These are phyloP conservation scores for Alternaria triticina DNA, from an alignment of 2,329 filamentous ascomycete species.

Conservation along the genomic window DNA sequence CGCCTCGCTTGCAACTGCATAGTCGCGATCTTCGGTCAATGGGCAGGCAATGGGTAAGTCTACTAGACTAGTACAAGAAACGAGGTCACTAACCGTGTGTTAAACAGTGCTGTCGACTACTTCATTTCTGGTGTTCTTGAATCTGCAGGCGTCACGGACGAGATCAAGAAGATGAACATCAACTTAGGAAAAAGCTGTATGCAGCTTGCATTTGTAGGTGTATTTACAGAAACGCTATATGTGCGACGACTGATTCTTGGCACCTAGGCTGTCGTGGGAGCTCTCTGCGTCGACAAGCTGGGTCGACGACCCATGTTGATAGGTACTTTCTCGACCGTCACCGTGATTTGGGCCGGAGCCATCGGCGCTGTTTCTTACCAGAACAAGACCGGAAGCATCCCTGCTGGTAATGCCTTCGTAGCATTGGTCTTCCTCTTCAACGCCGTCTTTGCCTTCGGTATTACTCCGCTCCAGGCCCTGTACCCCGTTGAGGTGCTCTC, in stretches of 20 bases:
- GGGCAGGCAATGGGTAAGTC: slow-evolving; percentile 47
- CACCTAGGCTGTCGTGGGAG: slow-evolving; percentile 39
- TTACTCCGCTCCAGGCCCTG: slow-evolving; percentile 44
- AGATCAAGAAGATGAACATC: slow-evolving; percentile 44
- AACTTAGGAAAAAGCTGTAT: slow-evolving; percentile 45
- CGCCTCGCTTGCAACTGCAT: slow-evolving; percentile 58
- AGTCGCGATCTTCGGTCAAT: slow-evolving; percentile 59
- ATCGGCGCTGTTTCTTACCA: slow-evolving; percentile 24
- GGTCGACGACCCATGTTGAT: slow-evolving; percentile 44
- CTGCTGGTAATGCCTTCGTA: slow-evolving; percentile 36
- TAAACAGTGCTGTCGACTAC: slow-evolving; percentile 32
- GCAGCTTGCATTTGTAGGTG: slow-evolving; percentile 38
- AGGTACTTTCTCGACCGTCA: slow-evolving; percentile 23
- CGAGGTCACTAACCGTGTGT: neutral
- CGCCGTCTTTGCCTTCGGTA: slow-evolving; percentile 40
- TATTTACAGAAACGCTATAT: too few relatives aligned
- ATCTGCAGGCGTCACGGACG: slow-evolving; percentile 42
- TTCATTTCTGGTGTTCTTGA: slow-evolving; percentile 45
- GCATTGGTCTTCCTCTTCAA: slow-evolving; percentile 45
- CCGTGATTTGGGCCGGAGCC: slow-evolving; percentile 37
- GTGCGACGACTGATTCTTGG: neutral
- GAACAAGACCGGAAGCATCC: slow-evolving; percentile 13
- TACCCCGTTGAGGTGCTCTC: slow-evolving; percentile 46
- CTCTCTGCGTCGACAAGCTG: slow-evolving; percentile 41
- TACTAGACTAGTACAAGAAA: neutral